A percentile compares a stretch with the other conserved stretches of the same genome.
These are phyloP conservation scores for Zasmidium cellare DNA, from an alignment of 2,329 filamentous ascomycete genomes.

Conservation along the genomic window DNA sequence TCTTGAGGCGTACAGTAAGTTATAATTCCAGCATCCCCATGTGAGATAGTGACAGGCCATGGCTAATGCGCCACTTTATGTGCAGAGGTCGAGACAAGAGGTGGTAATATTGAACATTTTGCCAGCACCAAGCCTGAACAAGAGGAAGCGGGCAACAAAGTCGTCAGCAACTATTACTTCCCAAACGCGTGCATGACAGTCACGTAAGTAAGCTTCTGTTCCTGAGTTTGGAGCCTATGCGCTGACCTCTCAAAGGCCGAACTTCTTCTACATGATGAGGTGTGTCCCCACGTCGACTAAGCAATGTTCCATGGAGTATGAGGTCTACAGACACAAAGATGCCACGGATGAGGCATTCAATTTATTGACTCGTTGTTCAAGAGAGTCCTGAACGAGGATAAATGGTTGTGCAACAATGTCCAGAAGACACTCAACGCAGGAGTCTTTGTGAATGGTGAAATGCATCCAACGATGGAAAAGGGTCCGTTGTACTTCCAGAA, in stretches of 20 bases:
- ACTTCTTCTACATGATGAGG: slow-evolving; percentile 65
- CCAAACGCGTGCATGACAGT: slow-evolving; percentile 55
- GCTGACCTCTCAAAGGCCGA: slow-evolving; percentile 43
- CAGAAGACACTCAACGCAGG: slow-evolving; percentile 63
- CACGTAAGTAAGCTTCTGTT: slow-evolving; percentile 40
- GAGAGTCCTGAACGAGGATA: slow-evolving; percentile 65
- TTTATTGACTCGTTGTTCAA: slow-evolving; percentile 62
- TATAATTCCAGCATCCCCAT: too few relatives aligned
- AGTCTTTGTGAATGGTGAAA: slow-evolving; percentile 62
- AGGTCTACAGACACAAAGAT: slow-evolving; percentile 63
- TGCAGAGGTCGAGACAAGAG: slow-evolving; percentile 52
- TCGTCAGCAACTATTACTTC: slow-evolving; percentile 52
- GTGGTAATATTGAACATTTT: slow-evolving; percentile 52
- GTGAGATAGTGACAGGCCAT: too few relatives aligned
- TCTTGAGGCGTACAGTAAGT: slow-evolving; percentile 57
- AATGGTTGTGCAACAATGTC: slow-evolving; percentile 59
- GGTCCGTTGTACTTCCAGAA: slow-evolving; percentile 58
- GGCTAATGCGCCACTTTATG: too few relatives aligned
- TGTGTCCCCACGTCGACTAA: slow-evolving; percentile 58
- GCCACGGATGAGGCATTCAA: slow-evolving; percentile 59
- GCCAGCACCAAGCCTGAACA: slow-evolving; percentile 50
- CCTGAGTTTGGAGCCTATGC: not conserved
- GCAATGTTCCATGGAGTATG: slow-evolving; percentile 59
- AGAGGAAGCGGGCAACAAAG: slow-evolving; percentile 47
- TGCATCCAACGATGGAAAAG: slow-evolving; percentile 63